These are phyloP conservation scores for Citrus reticulata DNA, from an alignment of 345 rosid genomes.

Conservation along the genomic window DNA sequence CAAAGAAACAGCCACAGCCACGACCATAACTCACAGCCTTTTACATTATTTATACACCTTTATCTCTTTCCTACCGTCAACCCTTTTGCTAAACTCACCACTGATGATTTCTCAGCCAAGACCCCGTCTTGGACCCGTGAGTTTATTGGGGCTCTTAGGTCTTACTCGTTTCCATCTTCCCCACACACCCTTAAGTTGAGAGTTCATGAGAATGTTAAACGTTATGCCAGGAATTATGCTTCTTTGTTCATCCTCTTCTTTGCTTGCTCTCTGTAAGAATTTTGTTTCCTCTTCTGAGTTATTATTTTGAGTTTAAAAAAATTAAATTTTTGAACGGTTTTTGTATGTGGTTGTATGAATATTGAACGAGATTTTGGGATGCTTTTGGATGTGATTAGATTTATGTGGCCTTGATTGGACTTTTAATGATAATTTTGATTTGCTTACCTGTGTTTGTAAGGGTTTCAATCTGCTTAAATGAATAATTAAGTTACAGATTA, in stretches of 20 bases:
- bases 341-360: neutral
- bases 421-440: neutral
- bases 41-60: too few species aligned
- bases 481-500: neutral
- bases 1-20: too few species aligned
- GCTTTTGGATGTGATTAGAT: neutral
- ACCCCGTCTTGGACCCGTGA: conserved; percentile 82
- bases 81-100: too few species aligned
- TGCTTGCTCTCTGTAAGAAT: neutral
- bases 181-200: neutral
- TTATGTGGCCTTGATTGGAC: neutral
- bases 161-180: conserved; percentile 81
- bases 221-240: too few species aligned
- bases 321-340: neutral
- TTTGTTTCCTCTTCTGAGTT: neutral
- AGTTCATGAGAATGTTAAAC: too few species aligned
- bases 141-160: conserved; percentile 60
- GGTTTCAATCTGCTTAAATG: neutral
- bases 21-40: too few species aligned
- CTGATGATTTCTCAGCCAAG: conserved; percentile 58
- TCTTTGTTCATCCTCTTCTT: too few species aligned
- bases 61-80: too few species aligned
- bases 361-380: neutral
- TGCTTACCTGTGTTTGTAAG: neutral
- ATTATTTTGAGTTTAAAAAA: neutral